Conservation (phyloP, 169 alveolate species). For the Toxoplasma gondii region DNA sequence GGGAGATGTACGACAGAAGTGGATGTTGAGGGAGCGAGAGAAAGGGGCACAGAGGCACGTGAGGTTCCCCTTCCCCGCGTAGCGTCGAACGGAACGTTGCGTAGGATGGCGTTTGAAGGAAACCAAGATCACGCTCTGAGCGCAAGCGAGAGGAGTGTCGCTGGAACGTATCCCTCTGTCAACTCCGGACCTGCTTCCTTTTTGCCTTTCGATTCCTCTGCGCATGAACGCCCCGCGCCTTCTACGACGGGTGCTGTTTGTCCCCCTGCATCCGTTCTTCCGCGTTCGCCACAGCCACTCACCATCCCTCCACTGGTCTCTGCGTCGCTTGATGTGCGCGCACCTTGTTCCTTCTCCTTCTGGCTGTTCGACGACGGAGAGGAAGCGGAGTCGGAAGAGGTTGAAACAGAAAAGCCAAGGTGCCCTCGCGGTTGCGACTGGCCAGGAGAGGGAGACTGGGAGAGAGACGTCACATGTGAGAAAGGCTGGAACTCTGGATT, state of each 20-base stretch:
- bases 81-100: no score
- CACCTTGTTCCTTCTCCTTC: conserved; percentile 72
- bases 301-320: conserved; percentile 44
- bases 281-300: background rate
- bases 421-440: background rate
- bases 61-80: no score
- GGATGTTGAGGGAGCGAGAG: no score
- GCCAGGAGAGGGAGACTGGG: background rate
- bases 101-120: no score
- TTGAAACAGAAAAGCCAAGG: background rate
- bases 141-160: no score
- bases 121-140: no score
- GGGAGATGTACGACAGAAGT: no score
- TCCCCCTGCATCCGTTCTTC: background rate
- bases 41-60: no score
- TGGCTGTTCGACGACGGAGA: conserved; percentile 70
- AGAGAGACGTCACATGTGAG: background rate
- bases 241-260: background rate
- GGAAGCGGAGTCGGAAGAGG: background rate
- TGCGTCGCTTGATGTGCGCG: conserved; percentile 63
- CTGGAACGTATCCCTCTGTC: no score
- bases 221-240: no score
- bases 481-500: background rate
- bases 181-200: no score
- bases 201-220: no score